Base-by-base conservation (phyloP, 2,329 filamentous ascomycete species). In the Drechslerella stenobrocha region DNA sequence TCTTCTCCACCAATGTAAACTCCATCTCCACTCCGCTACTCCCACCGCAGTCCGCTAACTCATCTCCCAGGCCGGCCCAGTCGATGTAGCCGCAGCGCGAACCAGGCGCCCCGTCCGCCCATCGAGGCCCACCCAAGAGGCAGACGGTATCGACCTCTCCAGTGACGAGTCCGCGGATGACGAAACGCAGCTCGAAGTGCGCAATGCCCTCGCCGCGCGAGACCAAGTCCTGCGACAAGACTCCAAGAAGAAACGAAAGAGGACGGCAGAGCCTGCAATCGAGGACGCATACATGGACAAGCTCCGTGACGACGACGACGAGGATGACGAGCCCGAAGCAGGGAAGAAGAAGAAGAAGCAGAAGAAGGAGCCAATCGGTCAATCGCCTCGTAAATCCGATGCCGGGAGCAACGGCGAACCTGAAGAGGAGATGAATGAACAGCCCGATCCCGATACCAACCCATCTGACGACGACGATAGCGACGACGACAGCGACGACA, bases 251-350 rank as follows among this genome's bases (percentile, higher is more conserved):
- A 72, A 65, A 42, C 47, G 28, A 69, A 71, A 57, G 71, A 69
- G 32, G 67, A 65, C 32, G 2, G 13, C 46, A 3, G 58, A 61
- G 47, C 45, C 64, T 5, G 57, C 42, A 26, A 58, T 70, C 15
- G 60, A 57, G 52, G 44, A 52, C 50, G 44, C 42, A 35, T 48
- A 58, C 13, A 61, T 69, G 52, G 60, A 66, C 11, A 59, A 84
- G 82, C 75, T 80, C 56, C 82, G 82, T 3, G 81, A 82, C 3
- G 80, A 82, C 0, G 81, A 82, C 3, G 80, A 82, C 1, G 77
- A 79, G 65, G 50, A 55, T 18, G 53, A 58, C 22, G 20, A 75
- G 77, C 7, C 78, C 79, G 20, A 70, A 70, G n/a, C 66, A 24
- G 73, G 74, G 2, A 74, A 74, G 9, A 22, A 70, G 70, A 13